Conservation (phyloP, 306 rosid species). For the Gillenia trifoliata region DNA sequence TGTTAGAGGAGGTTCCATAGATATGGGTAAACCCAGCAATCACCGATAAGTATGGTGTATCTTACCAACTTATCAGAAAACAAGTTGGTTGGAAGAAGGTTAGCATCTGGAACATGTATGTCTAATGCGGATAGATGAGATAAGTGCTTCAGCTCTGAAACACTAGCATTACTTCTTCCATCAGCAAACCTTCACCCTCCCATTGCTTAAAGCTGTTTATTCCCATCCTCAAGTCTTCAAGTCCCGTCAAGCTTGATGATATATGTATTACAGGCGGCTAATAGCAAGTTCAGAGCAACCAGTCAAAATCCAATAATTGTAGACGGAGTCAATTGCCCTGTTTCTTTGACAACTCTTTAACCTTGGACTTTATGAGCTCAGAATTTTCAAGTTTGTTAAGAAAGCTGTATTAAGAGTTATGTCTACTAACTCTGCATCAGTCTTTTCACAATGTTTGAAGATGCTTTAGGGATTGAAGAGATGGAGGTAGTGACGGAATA, state of each 20-base stretch:
- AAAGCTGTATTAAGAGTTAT: constrained; percentile 8
- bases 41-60: not conserved
- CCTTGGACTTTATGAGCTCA: not conserved
- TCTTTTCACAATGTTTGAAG: constrained; percentile 16
- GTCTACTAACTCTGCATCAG: not conserved
- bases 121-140: not conserved
- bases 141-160: constrained; percentile 8
- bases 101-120: not conserved
- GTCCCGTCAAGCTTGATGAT: not conserved
- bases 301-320: constrained; percentile 12
- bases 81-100: not conserved
- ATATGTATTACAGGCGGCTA: constrained; percentile 3
- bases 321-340: not conserved
- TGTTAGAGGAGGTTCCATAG: not conserved
- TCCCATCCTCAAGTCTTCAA: constrained; percentile 17
- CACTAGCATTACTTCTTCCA: constrained; percentile 8
- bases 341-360: not conserved
- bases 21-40: not conserved
- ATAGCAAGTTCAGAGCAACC: not conserved
- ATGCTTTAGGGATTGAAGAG: constrained; percentile 5
- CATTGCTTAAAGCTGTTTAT: not conserved
- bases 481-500: constrained; percentile 12
- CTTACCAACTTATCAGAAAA: not conserved
- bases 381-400: constrained; percentile 13
- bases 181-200: not conserved